Base-by-base conservation (phyloP, 257 asterid genomes). In the Gentiana dahurica region DNA sequence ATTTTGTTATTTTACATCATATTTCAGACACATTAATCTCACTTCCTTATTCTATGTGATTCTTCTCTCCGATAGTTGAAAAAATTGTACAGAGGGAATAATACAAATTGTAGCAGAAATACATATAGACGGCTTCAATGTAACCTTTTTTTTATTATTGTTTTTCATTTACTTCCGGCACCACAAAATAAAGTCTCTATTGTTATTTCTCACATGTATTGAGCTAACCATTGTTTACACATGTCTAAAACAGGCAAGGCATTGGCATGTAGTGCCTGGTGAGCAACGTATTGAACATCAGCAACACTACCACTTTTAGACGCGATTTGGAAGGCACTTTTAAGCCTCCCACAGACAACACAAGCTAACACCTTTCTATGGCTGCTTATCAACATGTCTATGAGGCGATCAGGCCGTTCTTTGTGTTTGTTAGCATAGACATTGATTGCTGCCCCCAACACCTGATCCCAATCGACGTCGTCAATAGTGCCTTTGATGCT, bases 311-410 rank as follows among this genome's bases (percentile, higher is more conserved):
- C 98, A 47, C 98, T 91, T 68, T 87, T 78, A 41, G 98, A 91
- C 54, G 98, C 98, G 67, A 91, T 85, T 60, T 91, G 98, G 73
- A 91, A 91, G 56, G 98, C 98, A 78, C 95, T 85, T 72, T 91
- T 91, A 50, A 91, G 94, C 54, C 98, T 94, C 58, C 98, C 98
- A 43, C 96, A 87, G 49, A 87, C 95, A 61, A 91, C 95, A 65
- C 98, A 91, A 11, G 98, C 98, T 65, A 91, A 77, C 57, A 91
- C 98, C 81, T 91, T 91, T 83, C 96, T 87, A 81, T 91, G 98
- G 75, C 88, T 85, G 68, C 98, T 91, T 53, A 86, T 85, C 74
- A 91, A 73, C 98, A 87, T 87, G 87, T 87, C 97, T 72, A 85
- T 91, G 77, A 91, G 95, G 67, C 98, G 94, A 78, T 91, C 97